Conservation (phyloP, 176 grass and related monocot genomes). For the Tillandsia fasciculata region DNA sequence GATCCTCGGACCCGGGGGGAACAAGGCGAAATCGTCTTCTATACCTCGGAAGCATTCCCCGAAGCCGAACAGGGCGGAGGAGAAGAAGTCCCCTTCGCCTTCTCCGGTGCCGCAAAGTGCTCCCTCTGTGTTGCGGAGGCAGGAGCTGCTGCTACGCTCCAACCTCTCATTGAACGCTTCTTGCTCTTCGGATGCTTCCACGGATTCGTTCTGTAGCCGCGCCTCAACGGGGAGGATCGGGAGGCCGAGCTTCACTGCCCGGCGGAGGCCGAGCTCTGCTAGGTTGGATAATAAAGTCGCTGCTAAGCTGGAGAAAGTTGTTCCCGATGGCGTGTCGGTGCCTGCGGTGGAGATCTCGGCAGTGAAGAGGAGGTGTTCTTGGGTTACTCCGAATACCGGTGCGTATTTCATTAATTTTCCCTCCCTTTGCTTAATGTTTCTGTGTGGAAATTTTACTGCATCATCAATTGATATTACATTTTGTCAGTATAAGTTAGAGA, state of each 20-base stretch:
- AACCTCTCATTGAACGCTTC: conserved; percentile 56
- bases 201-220: conserved; percentile 81
- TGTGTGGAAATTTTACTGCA: neutral
- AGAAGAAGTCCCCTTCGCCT: conserved; percentile 6
- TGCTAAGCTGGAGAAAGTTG: conserved; percentile 17
- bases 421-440: neutral
- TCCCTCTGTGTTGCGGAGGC: conserved; percentile 37
- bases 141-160: conserved; percentile 66
- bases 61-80: conserved; percentile 11
- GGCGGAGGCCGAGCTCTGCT: neutral
- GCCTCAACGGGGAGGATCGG: conserved; percentile 77
- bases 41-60: conserved; percentile 9
- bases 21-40: conserved; percentile 12
- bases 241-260: conserved; percentile 10
- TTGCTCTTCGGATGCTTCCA: conserved; percentile 78
- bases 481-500: too few relatives aligned
- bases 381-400: conserved; percentile 85
- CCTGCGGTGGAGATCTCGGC: conserved; percentile 22
- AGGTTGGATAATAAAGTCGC: conserved; percentile 38
- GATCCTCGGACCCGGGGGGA: conserved; percentile 16
- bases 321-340: conserved; percentile 15
- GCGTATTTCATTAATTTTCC: conserved; percentile 9
- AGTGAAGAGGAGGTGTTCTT: conserved; percentile 62
- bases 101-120: conserved; percentile 1
- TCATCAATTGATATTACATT: conserved; percentile 1